Conservation (phyloP, 352 stramenopile species). For the Phytophthora sp. region DNA sequence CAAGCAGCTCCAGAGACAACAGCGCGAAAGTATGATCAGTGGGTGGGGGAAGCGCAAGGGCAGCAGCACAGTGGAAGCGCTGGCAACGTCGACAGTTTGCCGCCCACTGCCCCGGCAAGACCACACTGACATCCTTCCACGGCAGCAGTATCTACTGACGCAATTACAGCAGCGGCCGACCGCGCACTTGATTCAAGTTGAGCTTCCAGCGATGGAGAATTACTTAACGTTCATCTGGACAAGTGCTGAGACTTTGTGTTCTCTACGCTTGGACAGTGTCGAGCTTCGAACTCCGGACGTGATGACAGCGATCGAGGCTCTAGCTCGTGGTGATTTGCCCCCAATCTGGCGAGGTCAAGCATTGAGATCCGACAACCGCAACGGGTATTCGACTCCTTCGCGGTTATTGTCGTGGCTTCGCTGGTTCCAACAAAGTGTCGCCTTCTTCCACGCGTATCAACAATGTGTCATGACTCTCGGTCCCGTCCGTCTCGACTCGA, state of each 20-base stretch:
- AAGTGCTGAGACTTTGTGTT: constrained; percentile 42
- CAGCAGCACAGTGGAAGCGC: neutral
- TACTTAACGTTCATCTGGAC: constrained; percentile 56
- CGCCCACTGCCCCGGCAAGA: constrained; percentile 11
- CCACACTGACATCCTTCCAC: constrained; percentile 8
- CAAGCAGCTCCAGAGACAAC: constrained; percentile 50
- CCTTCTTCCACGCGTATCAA: constrained; percentile 43
- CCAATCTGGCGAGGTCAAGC: constrained; percentile 17
- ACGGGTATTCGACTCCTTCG: constrained; percentile 35
- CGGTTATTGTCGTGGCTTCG: constrained; percentile 31
- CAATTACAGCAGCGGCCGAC: constrained; percentile 38
- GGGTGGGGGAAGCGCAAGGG: constrained; percentile 37
- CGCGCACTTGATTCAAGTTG: constrained; percentile 46
- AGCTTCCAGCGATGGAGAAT: constrained; percentile 56
- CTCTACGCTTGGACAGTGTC: constrained; percentile 31
- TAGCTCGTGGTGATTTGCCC: constrained; percentile 22
- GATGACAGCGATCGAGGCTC: constrained; percentile 23
- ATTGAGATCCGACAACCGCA: neutral
- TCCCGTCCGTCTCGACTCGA: constrained; percentile 15
- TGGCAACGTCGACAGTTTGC: constrained; percentile 1
- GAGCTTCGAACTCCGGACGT: constrained; percentile 25
- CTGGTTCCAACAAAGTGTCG: constrained; percentile 39
- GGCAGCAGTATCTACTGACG: constrained; percentile 22
- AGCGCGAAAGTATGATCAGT: constrained; percentile 45
- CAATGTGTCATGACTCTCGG: constrained; percentile 19